phyloP scores from a whole-genome alignment of 768 basidiomycete genomes.

The Pulveroboletus sp. region DNA sequence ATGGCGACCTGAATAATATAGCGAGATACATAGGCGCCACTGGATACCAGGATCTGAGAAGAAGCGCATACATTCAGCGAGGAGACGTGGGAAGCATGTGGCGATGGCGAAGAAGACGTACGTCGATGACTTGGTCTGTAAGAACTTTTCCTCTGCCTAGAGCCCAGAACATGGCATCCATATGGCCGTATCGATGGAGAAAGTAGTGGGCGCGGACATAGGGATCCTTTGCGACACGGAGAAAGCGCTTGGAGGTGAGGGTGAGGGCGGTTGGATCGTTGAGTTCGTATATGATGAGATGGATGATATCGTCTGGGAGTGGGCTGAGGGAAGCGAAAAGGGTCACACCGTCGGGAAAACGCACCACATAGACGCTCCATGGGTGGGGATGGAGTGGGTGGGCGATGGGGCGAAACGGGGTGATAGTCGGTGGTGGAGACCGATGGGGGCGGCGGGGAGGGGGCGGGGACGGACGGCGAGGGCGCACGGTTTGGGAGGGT shows the following conservation, averaged over 20 bases:
- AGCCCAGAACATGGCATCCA: slow-evolving; percentile 74
- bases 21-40: slow-evolving; percentile 75
- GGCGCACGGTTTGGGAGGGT: slow-evolving; percentile 31
- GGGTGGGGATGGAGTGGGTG: slow-evolving; percentile 6
- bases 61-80: slow-evolving; percentile 27
- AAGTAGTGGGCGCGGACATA: slow-evolving; percentile 80
- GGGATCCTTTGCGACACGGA: slow-evolving; percentile 64
- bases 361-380: slow-evolving; percentile 71
- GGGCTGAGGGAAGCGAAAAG: slow-evolving; percentile 8
- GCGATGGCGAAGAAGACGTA: slow-evolving; percentile 34
- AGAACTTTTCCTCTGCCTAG: slow-evolving; percentile 67
- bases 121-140: slow-evolving; percentile 65
- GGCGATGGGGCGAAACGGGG: background rate
- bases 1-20: slow-evolving; percentile 77
- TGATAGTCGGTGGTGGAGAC: slow-evolving; percentile 2
- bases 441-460: background rate
- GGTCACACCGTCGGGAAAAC: slow-evolving; percentile 27
- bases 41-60: slow-evolving; percentile 64
- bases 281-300: slow-evolving; percentile 71
- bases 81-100: slow-evolving; percentile 16
- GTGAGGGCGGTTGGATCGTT: slow-evolving; percentile 61
- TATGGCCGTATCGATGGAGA: slow-evolving; percentile 65
- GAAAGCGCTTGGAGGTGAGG: slow-evolving; percentile 54
- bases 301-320: slow-evolving; percentile 58
- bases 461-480: slow-evolving; percentile 5